Evolutionary conservation across 352 stramenopile genomes (phyloP), one percentile per base, ranked within the genome.

Genomic region (Globisporangium paroecandrum): DNA sequence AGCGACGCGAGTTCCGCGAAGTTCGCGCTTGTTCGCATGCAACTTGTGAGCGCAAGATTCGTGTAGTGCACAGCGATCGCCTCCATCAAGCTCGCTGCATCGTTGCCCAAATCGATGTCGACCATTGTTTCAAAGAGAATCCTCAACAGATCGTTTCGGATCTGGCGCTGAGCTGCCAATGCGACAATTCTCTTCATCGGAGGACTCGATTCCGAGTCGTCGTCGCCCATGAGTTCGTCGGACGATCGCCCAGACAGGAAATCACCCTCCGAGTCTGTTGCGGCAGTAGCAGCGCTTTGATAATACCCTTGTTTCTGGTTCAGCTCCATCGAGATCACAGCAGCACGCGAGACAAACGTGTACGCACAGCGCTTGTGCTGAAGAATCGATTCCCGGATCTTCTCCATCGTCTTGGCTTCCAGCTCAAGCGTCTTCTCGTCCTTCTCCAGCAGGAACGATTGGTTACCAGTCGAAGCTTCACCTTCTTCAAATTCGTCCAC

Each of bases 371-470:
- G 71, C 65, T 96, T 96, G 71, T 95, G 86, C 32, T 87, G 72
- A 24, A 92, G 67, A 66, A 95, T 91, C 4, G 81, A 82, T 15
- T 66, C 57, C 18, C 84, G 75, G 15, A 96, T 85, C 64, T 84
- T 89, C 24, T 60, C 68, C 63, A 86, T 87, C 36, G 89, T 90
- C 41, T 89, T 70, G 1, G 69, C 72, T 63, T 96, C 89, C 51
- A 96, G 68, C 34, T 85, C 73, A 9, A 95, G 76, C 7, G 89
- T 95, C 63, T 93, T 90, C 34, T 95, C 85, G 65, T 96, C 89
- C 62, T 96, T 96, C 64, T 95, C 89, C 8, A 94, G 68, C 72
- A 93, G 68, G 56, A 93, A 79, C 3, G 75, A 72, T 6, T 73
- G 64, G 15, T 70, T 62, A 13, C 69, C 65, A 18, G 79, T 38